Percentiles rank a stretch among this genome's conserved stretches.
These are phyloP conservation scores for Stropharia rugosoannulata DNA, from an alignment of 768 basidiomycete species.

Conservation along the genomic window DNA sequence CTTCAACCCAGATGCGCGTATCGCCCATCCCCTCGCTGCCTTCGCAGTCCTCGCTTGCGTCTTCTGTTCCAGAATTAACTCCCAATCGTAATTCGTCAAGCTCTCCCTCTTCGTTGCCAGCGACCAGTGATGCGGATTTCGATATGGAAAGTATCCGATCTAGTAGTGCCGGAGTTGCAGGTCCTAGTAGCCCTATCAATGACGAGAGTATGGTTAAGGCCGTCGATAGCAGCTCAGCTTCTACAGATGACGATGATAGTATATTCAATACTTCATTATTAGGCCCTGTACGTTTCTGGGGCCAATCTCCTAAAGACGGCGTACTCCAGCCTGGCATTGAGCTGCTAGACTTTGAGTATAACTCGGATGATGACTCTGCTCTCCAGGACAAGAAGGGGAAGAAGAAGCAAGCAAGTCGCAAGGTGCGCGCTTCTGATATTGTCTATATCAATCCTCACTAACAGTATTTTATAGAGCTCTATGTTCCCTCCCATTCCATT, in stretches of 20 bases:
- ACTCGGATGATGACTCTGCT: slow-evolving; percentile 27
- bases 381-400: slow-evolving; percentile 27
- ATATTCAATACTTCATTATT: slow-evolving; percentile 35
- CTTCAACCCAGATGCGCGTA: slow-evolving; percentile 11
- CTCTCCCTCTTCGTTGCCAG: slow-evolving; percentile 42
- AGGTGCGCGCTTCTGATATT: slow-evolving; percentile 17
- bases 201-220: slow-evolving; percentile 17
- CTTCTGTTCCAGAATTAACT: slow-evolving; percentile 60
- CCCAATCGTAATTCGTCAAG: slow-evolving; percentile 67
- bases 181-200: not conserved
- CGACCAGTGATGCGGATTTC: slow-evolving; percentile 38
- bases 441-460: not conserved
- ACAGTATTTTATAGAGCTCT: slow-evolving; percentile 28
- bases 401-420: slow-evolving; percentile 23
- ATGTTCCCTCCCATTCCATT: slow-evolving; percentile 40
- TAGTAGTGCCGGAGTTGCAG: slow-evolving; percentile 8
- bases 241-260: slow-evolving; percentile 30
- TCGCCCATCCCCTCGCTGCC: slow-evolving; percentile 30
- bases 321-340: slow-evolving; percentile 41
- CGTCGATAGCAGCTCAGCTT: slow-evolving; percentile 11
- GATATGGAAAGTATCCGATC: slow-evolving; percentile 22
- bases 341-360: slow-evolving; percentile 28
- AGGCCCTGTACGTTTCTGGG: slow-evolving; percentile 45
- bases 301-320: slow-evolving; percentile 29
- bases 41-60: slow-evolving; percentile 25